These are phyloP conservation scores for Haplographium delicatum DNA, from an alignment of 495 filamentous ascomycete species.

Conservation along the genomic window DNA sequence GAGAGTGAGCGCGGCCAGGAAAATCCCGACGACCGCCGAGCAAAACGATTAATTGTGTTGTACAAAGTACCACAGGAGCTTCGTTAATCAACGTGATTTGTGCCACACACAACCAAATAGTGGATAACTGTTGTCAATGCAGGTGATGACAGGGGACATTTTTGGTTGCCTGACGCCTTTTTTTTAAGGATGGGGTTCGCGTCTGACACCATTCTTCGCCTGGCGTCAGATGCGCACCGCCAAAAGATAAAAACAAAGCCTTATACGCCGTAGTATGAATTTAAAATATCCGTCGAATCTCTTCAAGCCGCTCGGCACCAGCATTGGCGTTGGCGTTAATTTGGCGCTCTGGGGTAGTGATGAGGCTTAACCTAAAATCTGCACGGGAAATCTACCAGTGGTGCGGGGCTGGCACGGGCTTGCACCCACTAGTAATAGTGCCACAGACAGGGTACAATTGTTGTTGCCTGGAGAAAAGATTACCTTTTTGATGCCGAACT, in stretches of 20 bases:
- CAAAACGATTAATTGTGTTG: no score
- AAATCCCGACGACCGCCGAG: not conserved
- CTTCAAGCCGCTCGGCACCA: not conserved
- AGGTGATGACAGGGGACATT: constrained; percentile 6
- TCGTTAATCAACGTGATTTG: not conserved
- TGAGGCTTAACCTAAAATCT: not conserved
- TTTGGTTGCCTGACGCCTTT: constrained; percentile 8
- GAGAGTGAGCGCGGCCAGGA: not conserved
- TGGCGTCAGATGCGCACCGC: no score
- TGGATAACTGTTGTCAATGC: not conserved
- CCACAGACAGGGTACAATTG: constrained; percentile 3
- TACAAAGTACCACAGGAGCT: not conserved
- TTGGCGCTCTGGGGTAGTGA: not conserved
- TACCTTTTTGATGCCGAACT: no score
- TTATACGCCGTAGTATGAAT: no score
- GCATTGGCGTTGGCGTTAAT: not conserved
- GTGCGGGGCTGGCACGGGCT: no score
- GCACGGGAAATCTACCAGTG: no score
- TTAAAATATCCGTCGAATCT: no score
- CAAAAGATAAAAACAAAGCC: no score
- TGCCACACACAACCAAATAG: no score
- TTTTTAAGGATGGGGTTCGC: no score
- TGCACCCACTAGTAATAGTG: no score
- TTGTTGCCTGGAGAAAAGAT: constrained; percentile 5
- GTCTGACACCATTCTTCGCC: no score